These are phyloP conservation scores for Amaranthus cruentus DNA, from an alignment of 148 eudicot genomes.

Conservation along the genomic window DNA sequence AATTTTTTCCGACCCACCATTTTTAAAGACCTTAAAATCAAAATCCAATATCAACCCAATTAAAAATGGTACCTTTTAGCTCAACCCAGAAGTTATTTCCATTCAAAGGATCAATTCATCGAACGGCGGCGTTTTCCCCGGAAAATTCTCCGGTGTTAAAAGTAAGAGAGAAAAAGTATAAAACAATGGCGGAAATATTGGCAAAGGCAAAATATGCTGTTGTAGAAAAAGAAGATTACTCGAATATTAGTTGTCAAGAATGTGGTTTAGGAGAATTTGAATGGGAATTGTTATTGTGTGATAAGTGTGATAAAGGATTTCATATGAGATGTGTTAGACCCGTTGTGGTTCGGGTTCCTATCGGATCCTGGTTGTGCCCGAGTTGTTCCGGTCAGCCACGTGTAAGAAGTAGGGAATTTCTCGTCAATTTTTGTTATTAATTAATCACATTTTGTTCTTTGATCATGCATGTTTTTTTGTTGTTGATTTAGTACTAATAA, in stretches of 20 bases:
- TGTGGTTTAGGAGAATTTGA: slow-evolving; percentile 68
- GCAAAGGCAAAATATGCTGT: slow-evolving; percentile 32
- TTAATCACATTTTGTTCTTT: neutral
- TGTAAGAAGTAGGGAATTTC: slow-evolving; percentile 36
- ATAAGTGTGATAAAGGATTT: slow-evolving; percentile 66
- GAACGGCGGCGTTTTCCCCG: slow-evolving; percentile 22
- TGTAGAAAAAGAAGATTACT: slow-evolving; percentile 37
- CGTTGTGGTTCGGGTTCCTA: slow-evolving; percentile 67
- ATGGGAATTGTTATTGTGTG: slow-evolving; percentile 67
- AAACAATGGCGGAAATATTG: slow-evolving; percentile 47
- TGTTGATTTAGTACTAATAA: neutral
- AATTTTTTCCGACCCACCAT: slow-evolving; percentile 16
- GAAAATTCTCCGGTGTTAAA: neutral
- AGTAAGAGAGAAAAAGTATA: slow-evolving; percentile 32
- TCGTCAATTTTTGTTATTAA: neutral
- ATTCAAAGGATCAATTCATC: slow-evolving; percentile 19
- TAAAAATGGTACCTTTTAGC: slow-evolving; percentile 20
- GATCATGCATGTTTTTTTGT: slow-evolving; percentile 4
- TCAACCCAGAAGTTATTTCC: slow-evolving; percentile 20
- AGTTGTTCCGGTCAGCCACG: slow-evolving; percentile 40
- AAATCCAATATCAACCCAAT: slow-evolving; percentile 19
- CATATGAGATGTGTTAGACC: slow-evolving; percentile 83
- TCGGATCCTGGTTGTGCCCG: slow-evolving; percentile 74
- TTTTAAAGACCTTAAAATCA: neutral
- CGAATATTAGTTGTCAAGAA: slow-evolving; percentile 42